Base-by-base conservation (phyloP, 441 rosid species). In the Brassica hybrid region DNA sequence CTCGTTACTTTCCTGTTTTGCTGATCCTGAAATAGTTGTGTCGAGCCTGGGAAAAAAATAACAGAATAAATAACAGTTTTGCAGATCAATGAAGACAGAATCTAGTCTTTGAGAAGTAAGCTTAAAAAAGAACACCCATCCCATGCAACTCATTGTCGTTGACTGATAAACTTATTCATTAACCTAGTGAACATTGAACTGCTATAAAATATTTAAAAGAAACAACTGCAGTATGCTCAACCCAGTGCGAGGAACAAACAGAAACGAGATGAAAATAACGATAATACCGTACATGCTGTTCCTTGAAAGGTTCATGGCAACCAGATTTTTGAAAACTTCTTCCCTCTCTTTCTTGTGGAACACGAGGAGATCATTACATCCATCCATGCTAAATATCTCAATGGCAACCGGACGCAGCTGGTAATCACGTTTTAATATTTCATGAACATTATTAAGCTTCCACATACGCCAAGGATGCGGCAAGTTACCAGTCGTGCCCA, bases 331-430 rank as follows among this genome's bases (percentile, higher is more conserved):
- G 89, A 97, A 97, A 76, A 97, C 98, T 82, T 97, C 99, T 82
- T 97, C 99, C 87, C 99, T 92, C 83, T 97, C 99, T 84, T 85
- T 95, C 83, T 97, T 97, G 84, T 97, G 99, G 84, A 97, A 97
- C 57, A 97, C 99, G 58, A 95, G 89, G 75, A 97, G 97, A 87
- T 97, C 99, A 80, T 97, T 97, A 80, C 95, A 90, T 62, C 99
- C 99, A 86, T 97, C 99, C 97, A 93, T 95, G 85, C 99, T 97
- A 85, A 97, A 97, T 83, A 97, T 86, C 89, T 97, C 99, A 85
- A 97, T 78, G 69, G 99, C 98, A 85, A 97, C 99, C 19, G 99
- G 99, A 67, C 99, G 99, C 73, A 97, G 86, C 89, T 97, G 99
- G 87, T 93, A 97, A 85, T 97, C 99, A 70, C 99, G 99, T 86